phyloP scores from a whole-genome alignment of 2,329 filamentous ascomycete genomes.

The Lachnum nothofagi region DNA sequence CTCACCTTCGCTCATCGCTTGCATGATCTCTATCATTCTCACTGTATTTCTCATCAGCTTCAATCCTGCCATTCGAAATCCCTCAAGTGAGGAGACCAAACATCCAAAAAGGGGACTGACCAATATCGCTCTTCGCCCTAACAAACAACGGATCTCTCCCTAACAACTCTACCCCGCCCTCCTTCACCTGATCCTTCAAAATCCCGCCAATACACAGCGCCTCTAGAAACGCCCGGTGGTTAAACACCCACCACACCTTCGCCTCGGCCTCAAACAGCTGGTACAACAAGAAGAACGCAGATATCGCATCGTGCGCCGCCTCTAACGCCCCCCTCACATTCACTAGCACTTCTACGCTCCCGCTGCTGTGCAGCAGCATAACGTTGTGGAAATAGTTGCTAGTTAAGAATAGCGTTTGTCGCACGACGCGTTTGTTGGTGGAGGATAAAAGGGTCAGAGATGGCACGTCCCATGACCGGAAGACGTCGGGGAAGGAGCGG shows the following conservation, averaged over 20 bases:
- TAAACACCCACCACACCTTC: constrained; percentile 79
- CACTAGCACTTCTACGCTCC: constrained; percentile 55
- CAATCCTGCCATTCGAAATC: not conserved
- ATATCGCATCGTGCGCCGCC: constrained; percentile 69
- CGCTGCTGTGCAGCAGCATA: constrained; percentile 71
- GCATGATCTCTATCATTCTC: constrained; percentile 61
- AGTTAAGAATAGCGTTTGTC: constrained; percentile 73
- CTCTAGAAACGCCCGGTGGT: constrained; percentile 75
- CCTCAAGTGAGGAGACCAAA: too few relatives aligned
- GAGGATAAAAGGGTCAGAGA: constrained; percentile 51
- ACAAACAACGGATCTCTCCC: constrained; percentile 52
- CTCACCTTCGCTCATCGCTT: constrained; percentile 50
- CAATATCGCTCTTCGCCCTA: constrained; percentile 56
- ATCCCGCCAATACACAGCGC: constrained; percentile 63
- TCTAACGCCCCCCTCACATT: constrained; percentile 68
- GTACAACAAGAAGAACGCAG: constrained; percentile 69
- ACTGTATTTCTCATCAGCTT: constrained; percentile 34
- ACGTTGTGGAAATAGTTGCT: constrained; percentile 80
- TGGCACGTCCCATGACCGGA: constrained; percentile 62
- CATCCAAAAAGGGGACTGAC: constrained; percentile 39
- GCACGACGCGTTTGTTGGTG: constrained; percentile 60
- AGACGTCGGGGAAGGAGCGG: constrained; percentile 64
- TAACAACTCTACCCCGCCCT: constrained; percentile 43
- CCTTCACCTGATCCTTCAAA: constrained; percentile 46
- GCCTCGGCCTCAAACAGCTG: constrained; percentile 65